Conservation (phyloP, 495 filamentous ascomycete genomes). For the Margaritispora aquatica region DNA sequence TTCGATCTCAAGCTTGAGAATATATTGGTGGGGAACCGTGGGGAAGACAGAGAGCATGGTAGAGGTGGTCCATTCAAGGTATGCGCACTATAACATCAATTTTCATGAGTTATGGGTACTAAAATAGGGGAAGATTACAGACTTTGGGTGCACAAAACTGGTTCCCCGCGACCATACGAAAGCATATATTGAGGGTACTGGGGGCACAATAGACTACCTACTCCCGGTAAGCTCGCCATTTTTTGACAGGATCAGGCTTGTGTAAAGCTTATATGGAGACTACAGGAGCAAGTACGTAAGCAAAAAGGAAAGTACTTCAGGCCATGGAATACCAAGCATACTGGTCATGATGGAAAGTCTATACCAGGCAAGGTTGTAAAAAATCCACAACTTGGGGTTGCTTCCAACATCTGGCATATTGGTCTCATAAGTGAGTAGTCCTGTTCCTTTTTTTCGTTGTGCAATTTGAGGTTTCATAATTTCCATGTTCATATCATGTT, state of each 20-base stretch:
- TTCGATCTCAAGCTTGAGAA: slow-evolving; percentile 5
- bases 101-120: background rate
- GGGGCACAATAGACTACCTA: background rate
- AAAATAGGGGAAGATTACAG: background rate
- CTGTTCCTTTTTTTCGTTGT: background rate
- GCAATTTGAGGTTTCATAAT: no score
- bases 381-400: background rate
- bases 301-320: background rate
- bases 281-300: background rate
- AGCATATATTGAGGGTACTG: background rate
- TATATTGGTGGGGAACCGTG: background rate
- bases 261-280: no score
- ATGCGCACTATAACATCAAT: background rate
- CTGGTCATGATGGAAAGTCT: background rate
- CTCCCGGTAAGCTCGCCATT: slow-evolving; percentile 2
- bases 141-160: slow-evolving; percentile 2
- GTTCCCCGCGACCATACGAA: background rate
- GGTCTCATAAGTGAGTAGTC: background rate
- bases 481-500: no score
- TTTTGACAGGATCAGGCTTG: no score
- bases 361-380: background rate
- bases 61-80: background rate
- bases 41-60: slow-evolving; percentile 3
- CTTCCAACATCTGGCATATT: slow-evolving; percentile 13
- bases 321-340: background rate